Percentiles rank a stretch among this genome's conserved stretches.
These are phyloP conservation scores for Neonectria ditissima DNA, from an alignment of 2,329 filamentous ascomycete species.

Conservation along the genomic window DNA sequence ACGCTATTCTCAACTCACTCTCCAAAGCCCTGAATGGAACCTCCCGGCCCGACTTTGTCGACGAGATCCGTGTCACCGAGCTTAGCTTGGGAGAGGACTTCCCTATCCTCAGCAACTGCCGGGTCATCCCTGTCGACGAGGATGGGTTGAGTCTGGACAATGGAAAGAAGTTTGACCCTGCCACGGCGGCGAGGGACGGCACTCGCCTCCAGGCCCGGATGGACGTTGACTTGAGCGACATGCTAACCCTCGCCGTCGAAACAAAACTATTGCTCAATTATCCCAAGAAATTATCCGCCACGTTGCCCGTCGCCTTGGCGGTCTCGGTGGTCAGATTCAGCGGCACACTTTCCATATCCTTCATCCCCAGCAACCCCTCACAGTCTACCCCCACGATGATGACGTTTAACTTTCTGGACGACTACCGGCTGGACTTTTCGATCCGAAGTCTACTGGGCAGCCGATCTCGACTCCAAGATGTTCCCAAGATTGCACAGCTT, in stretches of 20 bases:
- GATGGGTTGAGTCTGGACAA: constrained; percentile 72
- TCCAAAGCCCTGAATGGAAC: constrained; percentile 89
- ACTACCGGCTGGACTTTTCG: constrained; percentile 86
- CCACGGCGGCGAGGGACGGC: constrained; percentile 69
- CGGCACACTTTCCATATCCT: constrained; percentile 91
- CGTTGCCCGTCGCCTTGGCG: constrained; percentile 90
- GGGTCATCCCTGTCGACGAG: constrained; percentile 91
- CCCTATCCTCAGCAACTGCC: constrained; percentile 97
- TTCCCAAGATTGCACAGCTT: constrained; percentile 88
- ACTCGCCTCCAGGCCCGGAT: constrained; percentile 90
- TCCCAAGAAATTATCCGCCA: constrained; percentile 87
- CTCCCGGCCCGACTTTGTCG: constrained; percentile 88
- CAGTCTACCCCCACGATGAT: constrained; percentile 85
- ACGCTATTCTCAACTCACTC: constrained; percentile 87
- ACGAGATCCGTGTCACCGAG: constrained; percentile 93
- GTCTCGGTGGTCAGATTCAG: constrained; percentile 95
- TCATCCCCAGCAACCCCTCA: constrained; percentile 80
- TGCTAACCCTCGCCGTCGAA: constrained; percentile 93
- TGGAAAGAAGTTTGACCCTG: constrained; percentile 64
- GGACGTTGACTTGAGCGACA: constrained; percentile 97
- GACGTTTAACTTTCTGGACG: constrained; percentile 92
- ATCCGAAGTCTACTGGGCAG: constrained; percentile 84
- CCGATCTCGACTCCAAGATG: constrained; percentile 83
- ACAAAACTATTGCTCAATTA: constrained; percentile 96
- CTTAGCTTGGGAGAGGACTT: constrained; percentile 96